A percentile compares a stretch with the other conserved stretches of the same genome.
Conservation (phyloP, 768 basidiomycete genomes). For the Cyclocybe aegerita region DNA sequence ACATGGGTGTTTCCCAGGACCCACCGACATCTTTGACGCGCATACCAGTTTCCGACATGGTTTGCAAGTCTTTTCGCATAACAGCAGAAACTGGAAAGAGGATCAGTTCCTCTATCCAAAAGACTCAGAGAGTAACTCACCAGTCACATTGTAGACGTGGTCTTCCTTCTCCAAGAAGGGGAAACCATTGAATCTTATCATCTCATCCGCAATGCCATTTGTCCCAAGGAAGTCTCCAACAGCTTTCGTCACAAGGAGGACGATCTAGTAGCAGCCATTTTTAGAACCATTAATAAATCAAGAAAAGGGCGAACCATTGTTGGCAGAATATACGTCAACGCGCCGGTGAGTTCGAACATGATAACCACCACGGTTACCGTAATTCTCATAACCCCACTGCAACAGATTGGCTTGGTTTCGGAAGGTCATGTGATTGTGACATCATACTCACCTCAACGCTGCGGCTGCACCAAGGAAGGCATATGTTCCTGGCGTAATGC, state of each 20-base stretch:
- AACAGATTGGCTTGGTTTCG: conserved; percentile 4
- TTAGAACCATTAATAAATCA: neutral
- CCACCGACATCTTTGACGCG: conserved; percentile 76
- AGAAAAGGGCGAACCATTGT: conserved; percentile 71
- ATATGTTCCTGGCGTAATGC: conserved; percentile 98
- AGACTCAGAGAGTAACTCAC: conserved; percentile 41
- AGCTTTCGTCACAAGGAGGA: conserved; percentile 93
- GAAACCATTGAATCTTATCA: conserved; percentile 96
- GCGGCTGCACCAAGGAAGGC: conserved; percentile 97
- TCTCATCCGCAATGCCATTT: conserved; percentile 94
- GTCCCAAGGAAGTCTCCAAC: conserved; percentile 94
- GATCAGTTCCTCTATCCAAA: neutral
- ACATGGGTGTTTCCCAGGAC: conserved; percentile 21
- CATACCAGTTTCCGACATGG: conserved; percentile 75
- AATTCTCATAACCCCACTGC: conserved; percentile 92
- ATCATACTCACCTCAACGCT: conserved; percentile 68
- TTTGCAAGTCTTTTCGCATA: conserved; percentile 81
- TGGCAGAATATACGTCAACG: conserved; percentile 93
- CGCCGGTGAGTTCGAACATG: conserved; percentile 99
- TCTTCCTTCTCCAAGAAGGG: conserved; percentile 97
- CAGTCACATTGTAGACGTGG: conserved; percentile 86
- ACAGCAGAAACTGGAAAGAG: conserved; percentile 71
- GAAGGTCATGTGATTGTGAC: conserved; percentile 5
- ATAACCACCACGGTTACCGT: conserved; percentile 98
- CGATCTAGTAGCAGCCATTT: conserved; percentile 61